A percentile compares a stretch with the other conserved stretches of the same genome.
Conservation (phyloP, 768 basidiomycete genomes). For the Pleurotus giganteus region DNA sequence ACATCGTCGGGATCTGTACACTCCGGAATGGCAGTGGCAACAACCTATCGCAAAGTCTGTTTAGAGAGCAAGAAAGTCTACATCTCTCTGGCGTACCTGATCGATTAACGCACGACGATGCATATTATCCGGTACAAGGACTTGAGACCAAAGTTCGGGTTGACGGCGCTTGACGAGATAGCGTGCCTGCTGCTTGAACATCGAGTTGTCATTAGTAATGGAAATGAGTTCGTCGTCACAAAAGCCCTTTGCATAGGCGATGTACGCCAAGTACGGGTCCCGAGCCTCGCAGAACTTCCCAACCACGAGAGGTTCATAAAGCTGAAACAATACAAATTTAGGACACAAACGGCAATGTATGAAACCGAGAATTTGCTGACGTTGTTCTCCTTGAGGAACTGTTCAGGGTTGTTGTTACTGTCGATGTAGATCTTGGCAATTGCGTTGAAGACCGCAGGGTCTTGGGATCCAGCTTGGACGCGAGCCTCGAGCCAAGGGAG, state of each 20-base stretch:
- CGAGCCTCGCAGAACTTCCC: constrained; percentile 99
- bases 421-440: constrained; percentile 99
- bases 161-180: constrained; percentile 97
- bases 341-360: constrained; percentile 12
- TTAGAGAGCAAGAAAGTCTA: background rate
- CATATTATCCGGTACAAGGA: constrained; percentile 84
- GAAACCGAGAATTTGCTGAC: constrained; percentile 41
- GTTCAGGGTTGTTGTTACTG: constrained; percentile 97
- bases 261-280: constrained; percentile 97
- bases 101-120: constrained; percentile 94
- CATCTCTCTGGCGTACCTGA: constrained; percentile 51
- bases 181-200: constrained; percentile 99
- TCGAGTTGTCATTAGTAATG: constrained; percentile 98
- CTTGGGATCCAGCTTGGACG: constrained; percentile 91
- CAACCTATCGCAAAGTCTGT: constrained; percentile 50
- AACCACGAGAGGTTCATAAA: constrained; percentile 95
- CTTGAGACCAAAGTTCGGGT: constrained; percentile 95
- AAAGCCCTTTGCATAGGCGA: constrained; percentile 98
- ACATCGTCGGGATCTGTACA: constrained; percentile 98
- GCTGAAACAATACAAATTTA: constrained; percentile 35
- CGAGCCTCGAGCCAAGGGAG: constrained; percentile 96
- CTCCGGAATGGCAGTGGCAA: constrained; percentile 94
- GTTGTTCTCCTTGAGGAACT: constrained; percentile 98
- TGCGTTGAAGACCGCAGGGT: constrained; percentile 93
- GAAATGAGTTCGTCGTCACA: constrained; percentile 97